Percentiles rank a stretch among this genome's conserved stretches.
phyloP scores from a whole-genome alignment of 306 rosid genomes.

The Senna tora region DNA sequence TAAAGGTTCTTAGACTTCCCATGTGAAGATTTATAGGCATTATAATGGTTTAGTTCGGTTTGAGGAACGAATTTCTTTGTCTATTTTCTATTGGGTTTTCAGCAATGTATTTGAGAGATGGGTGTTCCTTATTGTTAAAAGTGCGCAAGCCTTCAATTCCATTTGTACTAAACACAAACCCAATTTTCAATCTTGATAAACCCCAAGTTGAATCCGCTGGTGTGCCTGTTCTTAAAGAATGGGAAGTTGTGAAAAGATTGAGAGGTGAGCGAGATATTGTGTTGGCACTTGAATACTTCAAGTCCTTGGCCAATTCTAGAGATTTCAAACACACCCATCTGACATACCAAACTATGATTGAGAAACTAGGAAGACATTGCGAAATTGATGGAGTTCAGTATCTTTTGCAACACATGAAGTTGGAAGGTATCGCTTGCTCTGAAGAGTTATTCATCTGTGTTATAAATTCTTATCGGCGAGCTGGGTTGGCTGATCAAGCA shows the following conservation, averaged over 20 bases:
- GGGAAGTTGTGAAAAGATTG: slow-evolving; percentile 53
- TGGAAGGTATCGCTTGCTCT: slow-evolving; percentile 63
- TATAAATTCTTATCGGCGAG: slow-evolving; percentile 45
- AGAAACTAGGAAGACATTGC: slow-evolving; percentile 59
- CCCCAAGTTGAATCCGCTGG: slow-evolving; percentile 36
- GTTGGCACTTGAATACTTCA: slow-evolving; percentile 64
- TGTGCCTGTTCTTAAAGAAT: slow-evolving; percentile 46
- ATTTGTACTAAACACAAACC: slow-evolving; percentile 62
- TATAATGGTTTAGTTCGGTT: slow-evolving; percentile 74
- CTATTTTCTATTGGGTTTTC: slow-evolving; percentile 14
- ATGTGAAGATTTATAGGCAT: slow-evolving; percentile 47
- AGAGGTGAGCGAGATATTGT: slow-evolving; percentile 43
- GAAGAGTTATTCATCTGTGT: slow-evolving; percentile 68
- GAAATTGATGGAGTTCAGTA: slow-evolving; percentile 71
- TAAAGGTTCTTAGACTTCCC: slow-evolving; percentile 79
- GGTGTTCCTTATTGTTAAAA: slow-evolving; percentile 68
- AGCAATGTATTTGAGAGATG: slow-evolving; percentile 68
- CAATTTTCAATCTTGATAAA: slow-evolving; percentile 42
- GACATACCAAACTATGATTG: slow-evolving; percentile 71
- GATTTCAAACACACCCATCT: slow-evolving; percentile 72
- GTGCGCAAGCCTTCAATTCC: slow-evolving; percentile 63
- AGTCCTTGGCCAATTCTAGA: slow-evolving; percentile 56
- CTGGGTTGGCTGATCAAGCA: slow-evolving; percentile 68
- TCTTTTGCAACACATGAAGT: slow-evolving; percentile 82
- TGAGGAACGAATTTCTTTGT: slow-evolving; percentile 43